Evolutionary conservation across 495 filamentous ascomycete genomes (phyloP), one percentile per base, ranked within the genome.

Genomic region (Tetracladium setigerum): DNA sequence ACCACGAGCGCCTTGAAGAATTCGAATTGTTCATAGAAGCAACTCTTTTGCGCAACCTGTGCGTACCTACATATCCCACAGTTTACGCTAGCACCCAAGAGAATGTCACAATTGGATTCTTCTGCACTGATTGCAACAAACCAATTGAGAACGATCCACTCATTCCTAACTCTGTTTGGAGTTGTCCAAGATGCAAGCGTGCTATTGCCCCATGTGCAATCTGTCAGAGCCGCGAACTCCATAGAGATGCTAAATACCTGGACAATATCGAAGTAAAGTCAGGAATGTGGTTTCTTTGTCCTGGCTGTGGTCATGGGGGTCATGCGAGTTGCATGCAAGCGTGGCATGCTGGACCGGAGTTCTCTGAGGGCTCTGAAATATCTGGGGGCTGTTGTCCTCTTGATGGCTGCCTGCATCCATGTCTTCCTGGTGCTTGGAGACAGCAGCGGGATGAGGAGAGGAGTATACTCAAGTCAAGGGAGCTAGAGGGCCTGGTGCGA

Each of bases 351-450:
- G 39, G 39, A 1, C 40, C 39, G 1, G 47, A 49, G 18, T 56
- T 32, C 19, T 22, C 47, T 5, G 41, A 58, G 37, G 74, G 74
- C 33, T 47, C 63, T 14, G 66, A 70, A 13, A 70, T 71, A 17
- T 80, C 73, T 47, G 82, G 82, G 48, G 84, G 85, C n/a, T 81
- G 71, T 39, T 90, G 86, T 57, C 81, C 86, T 13, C 74, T 83
- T 17, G 74, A 82, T 35, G 84, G 83, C 7, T 89, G 85, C 58
- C 70, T 80, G 22, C 84, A 87, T 52, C 81, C 82, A 43, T 89
- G 85, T 51, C 70, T 83, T 5, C 80, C 84, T 2, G 80, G 82
- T 0, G 70, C 70, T 4, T 73, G 76, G 60, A 70, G 81, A 4
- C 71, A 77, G 6, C 67, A 74, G 46, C 62, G 46, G n/a, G 60